A percentile compares a stretch with the other conserved stretches of the same genome.
These are phyloP conservation scores for Diaporthe caulivora DNA, from an alignment of 2,329 filamentous ascomycete species.

Conservation along the genomic window DNA sequence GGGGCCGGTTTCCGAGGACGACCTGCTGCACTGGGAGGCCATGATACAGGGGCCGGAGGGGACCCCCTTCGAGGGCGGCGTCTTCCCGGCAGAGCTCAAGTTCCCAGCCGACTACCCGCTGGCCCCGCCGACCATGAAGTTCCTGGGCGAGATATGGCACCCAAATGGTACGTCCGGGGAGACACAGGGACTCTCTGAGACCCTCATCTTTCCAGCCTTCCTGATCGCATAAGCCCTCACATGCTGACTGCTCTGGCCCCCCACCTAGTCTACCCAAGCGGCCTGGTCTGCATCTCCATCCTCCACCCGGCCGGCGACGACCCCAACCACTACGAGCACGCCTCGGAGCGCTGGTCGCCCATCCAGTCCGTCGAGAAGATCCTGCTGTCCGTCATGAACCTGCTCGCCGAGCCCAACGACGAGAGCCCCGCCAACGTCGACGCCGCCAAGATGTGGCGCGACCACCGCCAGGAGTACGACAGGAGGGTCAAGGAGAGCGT, in stretches of 20 bases:
- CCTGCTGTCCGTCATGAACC: conserved; percentile 95
- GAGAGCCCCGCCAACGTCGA: conserved; percentile 97
- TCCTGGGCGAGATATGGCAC: conserved; percentile 94
- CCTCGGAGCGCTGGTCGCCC: conserved; percentile 94
- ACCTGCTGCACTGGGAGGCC: conserved; percentile 96
- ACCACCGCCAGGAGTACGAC: conserved; percentile 86
- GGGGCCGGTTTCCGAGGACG: conserved; percentile 92
- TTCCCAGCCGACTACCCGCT: conserved; percentile 98
- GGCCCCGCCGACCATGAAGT: conserved; percentile 95
- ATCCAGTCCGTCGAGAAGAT: conserved; percentile 99
- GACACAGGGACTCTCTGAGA: not conserved
- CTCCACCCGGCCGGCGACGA: conserved; percentile 96
- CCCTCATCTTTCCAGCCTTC: no score
- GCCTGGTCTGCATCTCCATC: conserved; percentile 97
- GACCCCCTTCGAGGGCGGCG: conserved; percentile 94
- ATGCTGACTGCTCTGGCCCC: no score
- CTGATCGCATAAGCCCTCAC: no score
- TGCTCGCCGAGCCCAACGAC: conserved; percentile 97
- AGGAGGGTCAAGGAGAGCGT: conserved; percentile 86
- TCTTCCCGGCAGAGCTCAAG: conserved; percentile 94
- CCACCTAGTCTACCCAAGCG: conserved; percentile 84
- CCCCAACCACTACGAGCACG: conserved; percentile 97
- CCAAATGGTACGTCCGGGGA: conserved; percentile 79
- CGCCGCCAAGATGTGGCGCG: conserved; percentile 96
- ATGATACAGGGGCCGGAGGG: conserved; percentile 95